Evolutionary conservation across 495 filamentous ascomycete genomes (phyloP).

Genomic region (Aspergillus cavernicola): DNA sequence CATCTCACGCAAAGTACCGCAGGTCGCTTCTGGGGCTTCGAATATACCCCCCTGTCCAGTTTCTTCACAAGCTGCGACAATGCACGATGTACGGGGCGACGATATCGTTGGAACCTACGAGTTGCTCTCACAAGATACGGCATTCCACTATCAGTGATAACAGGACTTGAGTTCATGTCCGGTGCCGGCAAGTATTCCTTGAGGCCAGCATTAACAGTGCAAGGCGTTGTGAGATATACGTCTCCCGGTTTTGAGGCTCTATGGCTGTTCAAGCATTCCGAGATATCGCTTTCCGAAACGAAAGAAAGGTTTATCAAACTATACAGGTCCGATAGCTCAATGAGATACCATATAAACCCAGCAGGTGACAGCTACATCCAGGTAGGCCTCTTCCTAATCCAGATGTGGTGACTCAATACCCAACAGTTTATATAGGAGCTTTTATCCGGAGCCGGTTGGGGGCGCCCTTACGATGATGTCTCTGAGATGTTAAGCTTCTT

Average conservation of each 20-base stretch:
- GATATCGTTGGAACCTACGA: background rate
- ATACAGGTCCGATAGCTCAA: background rate
- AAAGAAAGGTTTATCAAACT: background rate
- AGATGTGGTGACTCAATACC: too few relatives aligned
- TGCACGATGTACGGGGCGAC: background rate
- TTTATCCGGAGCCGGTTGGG: too few relatives aligned
- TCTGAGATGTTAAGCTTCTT: too few relatives aligned
- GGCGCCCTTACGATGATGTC: too few relatives aligned
- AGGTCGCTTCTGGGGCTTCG: background rate
- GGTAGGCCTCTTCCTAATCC: background rate
- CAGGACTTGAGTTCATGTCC: background rate
- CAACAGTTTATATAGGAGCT: too few relatives aligned
- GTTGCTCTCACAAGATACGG: background rate
- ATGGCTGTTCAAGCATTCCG: background rate
- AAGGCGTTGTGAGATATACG: background rate
- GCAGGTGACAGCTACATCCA: background rate
- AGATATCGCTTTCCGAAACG: background rate
- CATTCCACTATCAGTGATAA: background rate
- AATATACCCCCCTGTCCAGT: background rate
- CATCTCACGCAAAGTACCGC: background rate
- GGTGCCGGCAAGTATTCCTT: background rate
- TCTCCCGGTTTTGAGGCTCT: constrained; percentile 1
- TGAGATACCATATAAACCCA: background rate
- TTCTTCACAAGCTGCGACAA: background rate
- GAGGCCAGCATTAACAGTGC: background rate